phyloP scores from a whole-genome alignment of 805 yeast genomes.

The Pichia deserticola region DNA sequence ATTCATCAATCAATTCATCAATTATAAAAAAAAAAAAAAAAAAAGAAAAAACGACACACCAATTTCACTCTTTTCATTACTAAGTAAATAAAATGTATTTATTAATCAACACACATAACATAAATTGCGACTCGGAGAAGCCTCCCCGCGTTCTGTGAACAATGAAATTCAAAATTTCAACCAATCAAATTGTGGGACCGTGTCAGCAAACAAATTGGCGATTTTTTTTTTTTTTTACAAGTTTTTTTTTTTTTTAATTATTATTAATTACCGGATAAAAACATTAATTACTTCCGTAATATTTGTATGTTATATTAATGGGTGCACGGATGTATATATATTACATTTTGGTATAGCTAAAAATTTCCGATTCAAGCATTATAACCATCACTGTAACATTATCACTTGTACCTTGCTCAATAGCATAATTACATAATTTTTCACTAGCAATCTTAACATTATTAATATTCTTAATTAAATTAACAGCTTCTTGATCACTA shows the following conservation, averaged over 20 bases:
- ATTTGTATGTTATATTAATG: too few species aligned
- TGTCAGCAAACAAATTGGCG: not conserved
- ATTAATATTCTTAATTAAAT: conserved; percentile 45
- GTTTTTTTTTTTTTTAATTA: too few species aligned
- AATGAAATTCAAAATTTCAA: not conserved
- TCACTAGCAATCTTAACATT: conserved; percentile 65
- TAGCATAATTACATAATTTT: conserved; percentile 61
- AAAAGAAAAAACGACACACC: too few species aligned
- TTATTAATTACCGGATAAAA: too few species aligned
- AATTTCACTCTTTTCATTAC: too few species aligned
- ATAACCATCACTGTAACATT: conserved; percentile 93
- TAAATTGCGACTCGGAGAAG: conserved; percentile 10
- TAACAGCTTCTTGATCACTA: conserved; percentile 77
- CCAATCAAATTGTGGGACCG: conserved; percentile 3
- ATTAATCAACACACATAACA: not conserved
- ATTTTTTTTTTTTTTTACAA: too few species aligned
- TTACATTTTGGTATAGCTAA: not conserved
- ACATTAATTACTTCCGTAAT: too few species aligned
- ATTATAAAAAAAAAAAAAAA: too few species aligned
- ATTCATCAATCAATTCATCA: too few species aligned
- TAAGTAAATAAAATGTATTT: too few species aligned
- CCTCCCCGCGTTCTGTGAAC: not conserved
- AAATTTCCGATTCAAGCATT: conserved; percentile 32
- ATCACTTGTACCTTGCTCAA: conserved; percentile 76
- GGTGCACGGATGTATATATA: too few species aligned